Evolutionary conservation across 2,329 filamentous ascomycete genomes (phyloP).

Genomic region (Pseudopithomyces chartarum): DNA sequence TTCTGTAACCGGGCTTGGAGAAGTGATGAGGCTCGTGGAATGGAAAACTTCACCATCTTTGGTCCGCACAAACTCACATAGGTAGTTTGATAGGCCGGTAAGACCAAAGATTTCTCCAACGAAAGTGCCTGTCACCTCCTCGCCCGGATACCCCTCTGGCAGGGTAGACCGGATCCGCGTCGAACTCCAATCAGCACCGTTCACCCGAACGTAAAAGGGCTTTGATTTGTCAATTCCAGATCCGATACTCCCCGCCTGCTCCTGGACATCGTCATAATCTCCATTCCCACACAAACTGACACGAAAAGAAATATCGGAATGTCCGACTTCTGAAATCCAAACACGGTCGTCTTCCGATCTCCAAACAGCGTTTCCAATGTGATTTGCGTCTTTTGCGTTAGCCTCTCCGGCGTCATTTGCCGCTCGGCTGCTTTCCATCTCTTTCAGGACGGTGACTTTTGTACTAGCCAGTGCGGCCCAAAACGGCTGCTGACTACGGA

Average conservation of each 20-base stretch:
- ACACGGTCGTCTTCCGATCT: constrained; percentile 72
- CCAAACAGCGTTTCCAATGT: constrained; percentile 76
- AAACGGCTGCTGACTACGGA: constrained; percentile 86
- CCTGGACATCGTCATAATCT: constrained; percentile 44
- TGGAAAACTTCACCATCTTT: constrained; percentile 70
- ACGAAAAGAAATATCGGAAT: constrained; percentile 77
- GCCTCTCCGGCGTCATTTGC: constrained; percentile 74
- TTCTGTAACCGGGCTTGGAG: constrained; percentile 62
- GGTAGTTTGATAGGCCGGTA: constrained; percentile 75
- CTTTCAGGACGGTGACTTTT: constrained; percentile 94
- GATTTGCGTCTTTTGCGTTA: constrained; percentile 76
- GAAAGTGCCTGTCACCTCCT: constrained; percentile 62
- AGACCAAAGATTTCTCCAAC: constrained; percentile 71
- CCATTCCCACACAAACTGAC: constrained; percentile 66
- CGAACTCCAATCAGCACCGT: constrained; percentile 79
- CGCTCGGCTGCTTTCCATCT: constrained; percentile 73
- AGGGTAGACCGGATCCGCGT: constrained; percentile 67
- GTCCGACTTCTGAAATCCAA: constrained; percentile 80
- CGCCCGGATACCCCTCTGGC: constrained; percentile 50
- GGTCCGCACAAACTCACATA: constrained; percentile 76
- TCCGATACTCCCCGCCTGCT: constrained; percentile 44
- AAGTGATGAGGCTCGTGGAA: constrained; percentile 73
- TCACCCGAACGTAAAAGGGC: constrained; percentile 79
- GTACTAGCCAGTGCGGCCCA: constrained; percentile 95
- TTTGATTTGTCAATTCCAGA: constrained; percentile 69